A percentile compares a stretch with the other conserved stretches of the same genome.
Conservation (phyloP, 805 yeast genomes). For the Myxozyma sirexii region DNA sequence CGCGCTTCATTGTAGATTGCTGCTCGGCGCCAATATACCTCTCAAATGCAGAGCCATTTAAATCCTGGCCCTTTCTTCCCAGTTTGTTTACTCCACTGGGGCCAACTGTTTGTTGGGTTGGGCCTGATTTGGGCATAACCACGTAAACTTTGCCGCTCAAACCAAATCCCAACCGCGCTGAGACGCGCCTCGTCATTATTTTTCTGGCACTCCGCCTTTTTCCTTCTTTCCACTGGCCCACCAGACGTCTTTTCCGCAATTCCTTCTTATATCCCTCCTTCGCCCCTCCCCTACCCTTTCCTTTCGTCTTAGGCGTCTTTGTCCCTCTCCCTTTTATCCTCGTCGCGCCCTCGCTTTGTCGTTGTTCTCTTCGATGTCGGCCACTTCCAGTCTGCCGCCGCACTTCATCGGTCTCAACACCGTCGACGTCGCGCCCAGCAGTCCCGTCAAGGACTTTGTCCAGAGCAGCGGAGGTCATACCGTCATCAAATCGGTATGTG, state of each 20-base stretch:
- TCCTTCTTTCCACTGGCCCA: constrained; percentile 2
- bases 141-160: background rate
- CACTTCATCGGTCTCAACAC: constrained; percentile 85
- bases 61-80: too few relatives aligned
- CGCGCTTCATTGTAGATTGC: too few relatives aligned
- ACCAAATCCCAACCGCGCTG: constrained; percentile 9
- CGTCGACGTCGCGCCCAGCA: constrained; percentile 70
- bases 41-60: too few relatives aligned
- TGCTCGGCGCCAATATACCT: too few relatives aligned
- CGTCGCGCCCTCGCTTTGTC: background rate
- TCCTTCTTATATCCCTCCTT: constrained; percentile 4
- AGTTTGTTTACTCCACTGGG: too few relatives aligned
- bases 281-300: constrained; percentile 3
- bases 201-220: background rate
- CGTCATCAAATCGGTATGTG: constrained; percentile 65
- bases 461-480: constrained; percentile 90
- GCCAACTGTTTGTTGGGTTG: constrained; percentile 10
- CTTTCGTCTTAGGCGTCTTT: background rate
- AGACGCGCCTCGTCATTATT: background rate
- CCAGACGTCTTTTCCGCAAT: constrained; percentile 2
- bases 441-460: constrained; percentile 79
- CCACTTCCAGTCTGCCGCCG: constrained; percentile 44
- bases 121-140: background rate
- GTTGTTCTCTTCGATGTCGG: constrained; percentile 13
- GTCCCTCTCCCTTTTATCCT: background rate